Percentiles rank a stretch among this genome's conserved stretches.
Evolutionary conservation across 2,329 filamentous ascomycete species (phyloP).

Genomic region (Pseudogymnoascus pannorum): DNA sequence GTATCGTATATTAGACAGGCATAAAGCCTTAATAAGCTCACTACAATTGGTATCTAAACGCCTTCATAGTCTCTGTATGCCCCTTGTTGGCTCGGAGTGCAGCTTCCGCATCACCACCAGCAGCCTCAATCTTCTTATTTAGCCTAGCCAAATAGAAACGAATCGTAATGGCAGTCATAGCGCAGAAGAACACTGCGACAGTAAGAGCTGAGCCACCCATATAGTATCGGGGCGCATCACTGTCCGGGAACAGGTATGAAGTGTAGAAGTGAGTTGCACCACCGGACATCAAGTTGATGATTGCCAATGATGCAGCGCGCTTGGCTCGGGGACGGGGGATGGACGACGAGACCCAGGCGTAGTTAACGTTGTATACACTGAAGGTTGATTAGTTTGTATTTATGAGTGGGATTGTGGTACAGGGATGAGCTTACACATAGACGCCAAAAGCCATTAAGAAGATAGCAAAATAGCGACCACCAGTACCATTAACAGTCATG

Average conservation of each 20-base stretch:
- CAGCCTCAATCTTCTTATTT: constrained; percentile 1
- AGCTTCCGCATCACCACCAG: neutral
- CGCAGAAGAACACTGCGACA: neutral
- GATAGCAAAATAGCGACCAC: constrained; percentile 14
- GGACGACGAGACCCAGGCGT: constrained; percentile 14
- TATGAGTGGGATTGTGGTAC: neutral
- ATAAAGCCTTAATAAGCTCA: neutral
- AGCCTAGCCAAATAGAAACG: neutral
- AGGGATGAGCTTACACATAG: constrained; percentile 1
- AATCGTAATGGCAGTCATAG: neutral
- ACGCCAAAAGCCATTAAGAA: constrained; percentile 12
- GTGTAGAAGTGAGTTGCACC: constrained; percentile 24
- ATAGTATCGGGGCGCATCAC: constrained; percentile 27
- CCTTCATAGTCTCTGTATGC: neutral
- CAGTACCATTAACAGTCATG: constrained; percentile 10
- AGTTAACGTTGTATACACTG: neutral
- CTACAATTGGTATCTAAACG: neutral
- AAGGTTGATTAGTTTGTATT: neutral
- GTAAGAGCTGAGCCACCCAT: constrained; percentile 17
- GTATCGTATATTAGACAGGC: neutral
- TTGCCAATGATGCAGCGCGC: constrained; percentile 16
- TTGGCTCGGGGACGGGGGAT: constrained; percentile 14
- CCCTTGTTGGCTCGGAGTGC: neutral
- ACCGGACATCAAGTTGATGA: constrained; percentile 23
- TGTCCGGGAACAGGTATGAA: constrained; percentile 27